Percentiles rank a stretch among this genome's conserved stretches.
phyloP scores from a whole-genome alignment of 805 yeast genomes.

The Cyberlindnera samutprakarnensis region DNA sequence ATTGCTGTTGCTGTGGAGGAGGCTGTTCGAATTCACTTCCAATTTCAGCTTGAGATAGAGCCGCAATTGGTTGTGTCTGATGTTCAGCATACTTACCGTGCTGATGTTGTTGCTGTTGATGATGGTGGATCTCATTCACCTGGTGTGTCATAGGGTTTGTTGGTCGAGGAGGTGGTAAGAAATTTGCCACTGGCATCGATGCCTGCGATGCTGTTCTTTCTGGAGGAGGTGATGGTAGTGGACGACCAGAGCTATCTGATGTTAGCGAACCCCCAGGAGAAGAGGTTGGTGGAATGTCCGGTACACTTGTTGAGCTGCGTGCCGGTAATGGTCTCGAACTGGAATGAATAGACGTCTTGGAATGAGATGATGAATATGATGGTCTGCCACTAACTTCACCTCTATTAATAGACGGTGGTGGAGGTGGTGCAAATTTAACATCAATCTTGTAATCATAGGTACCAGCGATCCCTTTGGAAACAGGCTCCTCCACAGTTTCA shows the following conservation, averaged over 20 bases:
- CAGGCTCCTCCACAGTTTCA: constrained; percentile 9
- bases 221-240: constrained; percentile 1
- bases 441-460: constrained; percentile 26
- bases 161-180: constrained; percentile 23
- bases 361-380: too few species aligned
- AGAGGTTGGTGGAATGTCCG: too few species aligned
- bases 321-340: neutral
- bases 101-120: constrained; percentile 18
- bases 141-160: constrained; percentile 8
- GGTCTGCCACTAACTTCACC: too few species aligned
- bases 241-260: too few species aligned
- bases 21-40: neutral
- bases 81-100: constrained; percentile 1
- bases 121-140: constrained; percentile 10
- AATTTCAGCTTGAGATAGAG: constrained; percentile 1
- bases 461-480: constrained; percentile 27
- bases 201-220: neutral
- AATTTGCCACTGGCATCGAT: constrained; percentile 2
- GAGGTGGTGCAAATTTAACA: constrained; percentile 27
- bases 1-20: constrained; percentile 1
- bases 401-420: neutral
- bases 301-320: too few species aligned
- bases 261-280: too few species aligned
- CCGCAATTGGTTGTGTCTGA: neutral
- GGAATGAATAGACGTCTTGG: neutral